Percentiles rank a stretch among this genome's conserved stretches.
Conservation (phyloP, 805 yeast species). For the Candida hungchunana region DNA sequence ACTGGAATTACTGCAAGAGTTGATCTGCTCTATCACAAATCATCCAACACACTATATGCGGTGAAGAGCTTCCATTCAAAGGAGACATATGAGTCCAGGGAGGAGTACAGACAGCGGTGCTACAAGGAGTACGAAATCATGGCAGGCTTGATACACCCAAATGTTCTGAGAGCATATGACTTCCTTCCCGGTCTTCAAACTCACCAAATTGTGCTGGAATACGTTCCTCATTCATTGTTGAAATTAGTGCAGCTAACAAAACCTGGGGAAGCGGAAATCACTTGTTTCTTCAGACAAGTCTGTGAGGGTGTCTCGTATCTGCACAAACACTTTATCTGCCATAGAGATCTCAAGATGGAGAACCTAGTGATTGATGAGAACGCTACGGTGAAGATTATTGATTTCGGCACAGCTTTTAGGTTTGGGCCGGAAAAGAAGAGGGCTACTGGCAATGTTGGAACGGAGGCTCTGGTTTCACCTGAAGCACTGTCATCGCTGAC, state of each 20-base stretch:
- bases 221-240: conserved; percentile 81
- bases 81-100: conserved; percentile 51
- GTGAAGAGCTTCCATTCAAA: conserved; percentile 40
- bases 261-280: conserved; percentile 58
- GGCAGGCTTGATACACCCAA: conserved; percentile 61
- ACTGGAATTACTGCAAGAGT: conserved; percentile 34
- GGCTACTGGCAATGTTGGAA: conserved; percentile 85
- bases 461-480: conserved; percentile 91
- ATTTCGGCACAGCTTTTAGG: conserved; percentile 86
- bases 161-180: conserved; percentile 71
- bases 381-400: conserved; percentile 81
- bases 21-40: conserved; percentile 27
- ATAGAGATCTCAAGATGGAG: conserved; percentile 87
- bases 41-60: conserved; percentile 28
- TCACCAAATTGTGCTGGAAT: conserved; percentile 80
- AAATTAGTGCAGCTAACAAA: conserved; percentile 81
- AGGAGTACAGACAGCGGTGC: conserved; percentile 69
- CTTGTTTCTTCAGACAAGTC: conserved; percentile 80
- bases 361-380: conserved; percentile 73
- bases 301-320: conserved; percentile 68
- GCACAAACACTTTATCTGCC: conserved; percentile 78
- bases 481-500: conserved; percentile 67
- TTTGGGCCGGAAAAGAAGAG: conserved; percentile 47
- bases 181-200: conserved; percentile 56
- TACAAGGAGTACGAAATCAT: conserved; percentile 75